A percentile compares a stretch with the other conserved stretches of the same genome.
phyloP scores from a whole-genome alignment of 202 grass and related monocot genomes.

The Elaeis oleifera region DNA sequence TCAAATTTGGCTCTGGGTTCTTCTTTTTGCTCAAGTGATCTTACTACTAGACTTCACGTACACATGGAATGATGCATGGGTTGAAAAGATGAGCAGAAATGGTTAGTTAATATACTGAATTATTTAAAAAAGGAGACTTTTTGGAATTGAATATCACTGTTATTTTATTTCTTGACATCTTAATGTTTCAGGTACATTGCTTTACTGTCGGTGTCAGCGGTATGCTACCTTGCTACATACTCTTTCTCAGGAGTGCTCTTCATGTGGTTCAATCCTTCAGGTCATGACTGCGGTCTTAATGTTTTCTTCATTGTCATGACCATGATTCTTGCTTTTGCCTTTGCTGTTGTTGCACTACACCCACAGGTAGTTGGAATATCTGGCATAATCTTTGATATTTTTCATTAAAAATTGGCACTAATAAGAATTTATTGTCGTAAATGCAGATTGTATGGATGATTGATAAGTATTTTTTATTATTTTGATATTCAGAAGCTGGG shows the following conservation, averaged over 20 bases:
- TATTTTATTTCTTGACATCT: conserved; percentile 20
- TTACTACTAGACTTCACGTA: conserved; percentile 86
- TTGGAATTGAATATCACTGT: not conserved
- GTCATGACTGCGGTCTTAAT: conserved; percentile 86
- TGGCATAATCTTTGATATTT: not conserved
- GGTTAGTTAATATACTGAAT: conserved; percentile 30
- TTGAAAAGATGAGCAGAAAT: conserved; percentile 95
- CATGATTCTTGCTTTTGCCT: conserved; percentile 88
- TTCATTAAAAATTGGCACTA: no score
- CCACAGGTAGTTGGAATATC: conserved; percentile 46
- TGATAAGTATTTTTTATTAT: no score
- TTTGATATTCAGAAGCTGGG: no score
- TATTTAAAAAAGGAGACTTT: no score
- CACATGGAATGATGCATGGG: conserved; percentile 93
- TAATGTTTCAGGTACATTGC: conserved; percentile 72
- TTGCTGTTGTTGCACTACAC: conserved; percentile 74
- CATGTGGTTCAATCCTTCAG: conserved; percentile 91
- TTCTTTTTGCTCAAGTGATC: conserved; percentile 91
- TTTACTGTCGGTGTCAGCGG: conserved; percentile 56
- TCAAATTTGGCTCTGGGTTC: conserved; percentile 95
- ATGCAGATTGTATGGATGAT: no score
- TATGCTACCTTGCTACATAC: conserved; percentile 78
- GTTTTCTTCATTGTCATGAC: conserved; percentile 90
- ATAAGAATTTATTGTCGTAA: no score
- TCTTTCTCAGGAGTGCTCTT: conserved; percentile 77